Evolutionary conservation across 768 basidiomycete species (phyloP), one percentile per base, ranked within the genome.

Genomic region (Boletellus emodensis): DNA sequence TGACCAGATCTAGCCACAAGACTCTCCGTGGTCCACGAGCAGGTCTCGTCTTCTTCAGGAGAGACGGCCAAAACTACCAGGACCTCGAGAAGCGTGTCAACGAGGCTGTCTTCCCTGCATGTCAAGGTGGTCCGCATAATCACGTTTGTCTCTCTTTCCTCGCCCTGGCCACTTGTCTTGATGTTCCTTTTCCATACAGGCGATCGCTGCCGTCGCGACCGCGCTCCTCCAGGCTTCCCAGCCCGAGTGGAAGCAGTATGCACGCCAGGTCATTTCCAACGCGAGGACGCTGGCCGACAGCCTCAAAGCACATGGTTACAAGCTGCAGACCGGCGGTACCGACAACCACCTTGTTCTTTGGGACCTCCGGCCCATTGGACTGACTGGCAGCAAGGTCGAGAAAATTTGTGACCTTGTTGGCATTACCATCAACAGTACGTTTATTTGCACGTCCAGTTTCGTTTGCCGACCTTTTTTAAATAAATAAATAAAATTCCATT

Each of bases 91-190:
- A 92, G 72, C 88, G 94, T 51, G 84, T 99, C 62, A 98, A 98
- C 69, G 90, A 95, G 37, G 94, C 96, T 44, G 95, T 99, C 56
- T 99, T 99, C 85, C 96, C 96, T 50, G 95, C 96, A 33, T 98
- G 96, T 81, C 96, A 98, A 74, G 96, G 96, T 72, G 96, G 95
- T 43, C 96, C 95, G 39, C 96, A 98, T 78, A 98, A 98, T 77
- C 94, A 99, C 75, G 89, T 90, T 49, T 49, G 83, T 69, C 43
- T 48, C 26, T 42, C 41, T 32, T 22, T 43, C 39, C 17, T 8
- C 18, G 13, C 22, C 6, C 3, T 37, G 51, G 37, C 20, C 28
- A 35, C 49, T 45, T 36, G 26, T 44, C 18, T 22, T 22, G 37
- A 52, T n/a, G 18, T 11, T 14, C 35, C 20, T n/a, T 10, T 39